Base-by-base conservation (phyloP, 306 rosid species). In the Medicago arabica region DNA sequence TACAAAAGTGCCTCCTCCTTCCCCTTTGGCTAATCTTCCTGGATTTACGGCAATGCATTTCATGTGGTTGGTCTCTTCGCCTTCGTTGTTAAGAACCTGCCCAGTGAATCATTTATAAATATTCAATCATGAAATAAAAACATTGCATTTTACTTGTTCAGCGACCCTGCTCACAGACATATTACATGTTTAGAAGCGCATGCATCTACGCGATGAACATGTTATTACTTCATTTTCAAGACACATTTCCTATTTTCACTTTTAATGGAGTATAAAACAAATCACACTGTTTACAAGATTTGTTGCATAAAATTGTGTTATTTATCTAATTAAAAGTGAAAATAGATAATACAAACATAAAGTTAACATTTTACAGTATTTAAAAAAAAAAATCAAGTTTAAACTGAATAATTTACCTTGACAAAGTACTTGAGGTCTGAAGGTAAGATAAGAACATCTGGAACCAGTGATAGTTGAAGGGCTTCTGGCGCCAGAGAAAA, bases 1-100 rank as follows among this genome's bases (percentile, higher is more conserved):
- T 0, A 84, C 93, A 54, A 95, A 95, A 78, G 97, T 95, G 62
- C 97, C 99, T 19, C 97, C 97, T 72, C 99, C 97, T 87, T 90
- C 98, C 66, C 97, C 99, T 85, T 92, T 92, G 69, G 93, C 83
- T 11, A 92, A 81, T 86, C 97, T 90, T 84, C 97, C 99, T 0
- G 97, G 99, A 82, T 95, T 95, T 57, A 95, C 80, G 54, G 93
- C 92, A 64, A 92, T 68, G 82, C 97, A 92, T 70, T 83, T 92
- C 62, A 14, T 66, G 71, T 46, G 76, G 75, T 71, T 84, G 41
- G 68, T 83, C 25, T 78, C 88, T 44, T 84, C 88, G 28, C 81
- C 80, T 75, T 86, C 96, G 14, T 86, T 87, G 28, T 79, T 64
- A 62, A 95, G 83, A 38, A 88, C 89, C 99, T 95, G 84, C 9